Percentiles rank a stretch among this genome's conserved stretches.
These are phyloP conservation scores for Cercospora sp. DNA, from an alignment of 2,329 filamentous ascomycete species.

Conservation along the genomic window DNA sequence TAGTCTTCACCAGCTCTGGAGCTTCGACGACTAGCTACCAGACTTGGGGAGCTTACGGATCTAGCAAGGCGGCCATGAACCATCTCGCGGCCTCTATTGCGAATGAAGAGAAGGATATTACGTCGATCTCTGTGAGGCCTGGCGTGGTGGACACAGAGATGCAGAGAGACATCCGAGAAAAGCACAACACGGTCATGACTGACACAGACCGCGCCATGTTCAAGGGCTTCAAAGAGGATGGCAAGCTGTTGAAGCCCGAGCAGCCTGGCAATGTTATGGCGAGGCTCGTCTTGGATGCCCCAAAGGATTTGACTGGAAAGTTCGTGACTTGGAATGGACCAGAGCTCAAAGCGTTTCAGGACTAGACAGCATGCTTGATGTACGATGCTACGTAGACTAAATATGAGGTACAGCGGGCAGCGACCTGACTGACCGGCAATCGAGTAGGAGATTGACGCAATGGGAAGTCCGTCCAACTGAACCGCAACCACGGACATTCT, in stretches of 20 bases:
- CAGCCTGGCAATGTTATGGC: conserved; percentile 86
- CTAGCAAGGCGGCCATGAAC: conserved; percentile 80
- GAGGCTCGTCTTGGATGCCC: conserved; percentile 66
- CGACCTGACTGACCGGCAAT: background rate
- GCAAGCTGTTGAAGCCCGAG: conserved; percentile 69
- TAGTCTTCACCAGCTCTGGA: conserved; percentile 79
- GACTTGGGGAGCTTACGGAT: conserved; percentile 79
- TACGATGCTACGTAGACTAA: background rate
- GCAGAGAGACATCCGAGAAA: conserved; percentile 78
- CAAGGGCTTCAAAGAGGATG: conserved; percentile 65
- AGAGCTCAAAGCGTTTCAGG: conserved; percentile 38
- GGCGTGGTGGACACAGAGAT: conserved; percentile 87
- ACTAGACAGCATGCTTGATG: conserved; percentile 18
- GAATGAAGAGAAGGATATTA: conserved; percentile 75
- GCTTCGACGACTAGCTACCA: conserved; percentile 67
- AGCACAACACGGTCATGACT: conserved; percentile 64
- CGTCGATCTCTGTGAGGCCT: conserved; percentile 70
- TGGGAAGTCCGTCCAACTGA: background rate
- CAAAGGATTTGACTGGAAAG: conserved; percentile 70
- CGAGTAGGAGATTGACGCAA: background rate
- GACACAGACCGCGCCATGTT: conserved; percentile 64
- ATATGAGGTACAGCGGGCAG: background rate
- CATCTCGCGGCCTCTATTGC: conserved; percentile 73
- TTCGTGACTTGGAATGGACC: conserved; percentile 62
- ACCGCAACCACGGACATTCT: background rate